Evolutionary conservation across 2,329 filamentous ascomycete genomes (phyloP).

Genomic region (Magnaporthiopsis rhizophila): DNA sequence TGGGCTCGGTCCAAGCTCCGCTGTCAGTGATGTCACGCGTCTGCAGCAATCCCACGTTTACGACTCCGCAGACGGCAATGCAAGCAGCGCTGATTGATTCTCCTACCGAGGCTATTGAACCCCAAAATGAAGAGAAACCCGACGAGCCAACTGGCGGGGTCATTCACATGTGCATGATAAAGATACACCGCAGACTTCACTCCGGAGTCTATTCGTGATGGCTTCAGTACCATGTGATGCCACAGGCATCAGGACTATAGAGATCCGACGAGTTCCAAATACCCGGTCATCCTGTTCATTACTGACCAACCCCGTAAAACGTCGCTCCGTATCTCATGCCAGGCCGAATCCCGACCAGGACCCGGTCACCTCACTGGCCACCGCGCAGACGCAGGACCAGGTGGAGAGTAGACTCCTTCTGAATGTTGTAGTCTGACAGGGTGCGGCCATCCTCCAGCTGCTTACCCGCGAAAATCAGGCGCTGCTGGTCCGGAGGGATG

Average conservation of each 20-base stretch:
- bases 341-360: neutral
- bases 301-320: slow-evolving; percentile 6
- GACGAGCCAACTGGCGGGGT: neutral
- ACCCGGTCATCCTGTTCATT: slow-evolving; percentile 1
- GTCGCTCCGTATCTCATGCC: slow-evolving; percentile 4
- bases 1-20: neutral
- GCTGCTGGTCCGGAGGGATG: slow-evolving; percentile 63
- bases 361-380: slow-evolving; percentile 37
- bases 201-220: neutral
- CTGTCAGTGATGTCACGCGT: neutral
- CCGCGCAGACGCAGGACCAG: slow-evolving; percentile 64
- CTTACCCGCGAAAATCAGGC: slow-evolving; percentile 64
- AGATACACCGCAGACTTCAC: neutral
- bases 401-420: slow-evolving; percentile 68
- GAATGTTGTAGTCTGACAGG: slow-evolving; percentile 83
- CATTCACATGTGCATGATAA: neutral
- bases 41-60: neutral
- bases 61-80: too few species aligned
- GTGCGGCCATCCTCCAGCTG: slow-evolving; percentile 70
- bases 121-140: neutral
- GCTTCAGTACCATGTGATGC: neutral
- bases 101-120: neutral
- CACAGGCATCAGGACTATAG: neutral
- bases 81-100: neutral
- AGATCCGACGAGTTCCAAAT: neutral